Percentiles rank a stretch among this genome's conserved stretches.
Evolutionary conservation across 2,329 filamentous ascomycete species (phyloP).

Genomic region (Chaetomiaceae sp.): DNA sequence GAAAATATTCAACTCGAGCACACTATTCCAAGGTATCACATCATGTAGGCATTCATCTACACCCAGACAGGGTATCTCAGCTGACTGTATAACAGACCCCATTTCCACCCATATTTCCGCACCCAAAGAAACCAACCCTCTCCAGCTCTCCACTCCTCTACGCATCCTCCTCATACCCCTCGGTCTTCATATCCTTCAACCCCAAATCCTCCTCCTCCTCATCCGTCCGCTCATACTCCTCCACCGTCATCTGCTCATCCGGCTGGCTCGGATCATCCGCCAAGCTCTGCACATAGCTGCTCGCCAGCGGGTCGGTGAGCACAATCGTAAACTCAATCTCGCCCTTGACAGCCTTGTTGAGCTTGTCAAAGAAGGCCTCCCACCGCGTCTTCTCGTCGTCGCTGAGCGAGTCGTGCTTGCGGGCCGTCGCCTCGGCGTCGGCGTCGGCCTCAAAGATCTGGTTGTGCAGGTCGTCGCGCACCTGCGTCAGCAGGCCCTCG

Average conservation of each 20-base stretch:
- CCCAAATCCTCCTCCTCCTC: slow-evolving; percentile 95
- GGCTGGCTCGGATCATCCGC: slow-evolving; percentile 63
- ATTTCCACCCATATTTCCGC: neutral
- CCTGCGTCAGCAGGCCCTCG: slow-evolving; percentile 87
- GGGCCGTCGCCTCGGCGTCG: slow-evolving; percentile 55
- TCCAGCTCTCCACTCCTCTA: neutral
- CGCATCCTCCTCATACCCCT: slow-evolving; percentile 68
- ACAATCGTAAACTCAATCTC: slow-evolving; percentile 77
- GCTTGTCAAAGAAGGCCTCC: slow-evolving; percentile 72
- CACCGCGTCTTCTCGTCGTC: slow-evolving; percentile 64
- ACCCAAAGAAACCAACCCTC: neutral
- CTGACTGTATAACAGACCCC: neutral
- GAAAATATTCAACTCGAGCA: too few species aligned
- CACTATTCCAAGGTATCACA: too few species aligned
- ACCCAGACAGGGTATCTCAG: slow-evolving; percentile 10
- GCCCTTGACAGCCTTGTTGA: slow-evolving; percentile 75
- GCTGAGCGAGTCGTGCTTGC: slow-evolving; percentile 75
- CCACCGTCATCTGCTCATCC: slow-evolving; percentile 75
- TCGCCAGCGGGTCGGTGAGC: slow-evolving; percentile 82
- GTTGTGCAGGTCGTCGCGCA: slow-evolving; percentile 80
- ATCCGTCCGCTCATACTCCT: slow-evolving; percentile 80
- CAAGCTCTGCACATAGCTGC: slow-evolving; percentile 90
- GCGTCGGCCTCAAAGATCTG: slow-evolving; percentile 78
- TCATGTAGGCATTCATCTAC: slow-evolving; percentile 4
- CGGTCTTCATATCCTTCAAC: slow-evolving; percentile 85